A percentile compares a stretch with the other conserved stretches of the same genome.
Conservation (phyloP, 345 rosid species). For the Hibiscus mutabilis region DNA sequence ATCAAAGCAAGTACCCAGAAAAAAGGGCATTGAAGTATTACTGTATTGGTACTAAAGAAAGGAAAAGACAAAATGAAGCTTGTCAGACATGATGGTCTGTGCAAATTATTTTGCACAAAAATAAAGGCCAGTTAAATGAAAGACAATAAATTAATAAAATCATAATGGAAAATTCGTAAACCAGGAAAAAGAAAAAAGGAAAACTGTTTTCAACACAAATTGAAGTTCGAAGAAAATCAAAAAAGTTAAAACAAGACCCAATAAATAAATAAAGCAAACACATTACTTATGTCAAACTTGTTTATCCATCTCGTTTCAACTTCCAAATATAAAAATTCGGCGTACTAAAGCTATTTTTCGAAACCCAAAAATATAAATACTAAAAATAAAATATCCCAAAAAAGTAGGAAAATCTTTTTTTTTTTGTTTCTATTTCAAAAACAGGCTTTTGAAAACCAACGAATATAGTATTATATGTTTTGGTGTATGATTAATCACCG, state of each 20-base stretch:
- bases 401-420: background rate
- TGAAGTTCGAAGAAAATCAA: conserved; percentile 28
- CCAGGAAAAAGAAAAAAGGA: conserved; percentile 22
- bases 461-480: background rate
- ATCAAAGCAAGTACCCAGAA: conserved; percentile 20
- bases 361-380: no score
- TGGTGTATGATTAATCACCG: conserved; percentile 32
- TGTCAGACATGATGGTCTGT: conserved; percentile 45
- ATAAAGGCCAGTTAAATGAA: conserved; percentile 18
- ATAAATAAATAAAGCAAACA: conserved; percentile 21
- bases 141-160: conserved; percentile 24
- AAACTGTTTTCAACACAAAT: conserved; percentile 21
- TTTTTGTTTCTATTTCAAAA: background rate
- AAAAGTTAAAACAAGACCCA: conserved; percentile 22
- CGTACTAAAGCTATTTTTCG: conserved; percentile 39
- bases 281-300: conserved; percentile 50
- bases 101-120: conserved; percentile 31
- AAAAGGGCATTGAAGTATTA: conserved; percentile 12
- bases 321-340: conserved; percentile 27
- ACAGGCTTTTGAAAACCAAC: background rate
- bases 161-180: conserved; percentile 15
- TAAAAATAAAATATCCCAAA: background rate
- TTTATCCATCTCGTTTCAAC: conserved; percentile 35
- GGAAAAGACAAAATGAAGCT: conserved; percentile 67
- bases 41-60: no score